These are phyloP conservation scores for Fusarium goolgardi DNA, from an alignment of 2,329 filamentous ascomycete genomes.

Conservation along the genomic window DNA sequence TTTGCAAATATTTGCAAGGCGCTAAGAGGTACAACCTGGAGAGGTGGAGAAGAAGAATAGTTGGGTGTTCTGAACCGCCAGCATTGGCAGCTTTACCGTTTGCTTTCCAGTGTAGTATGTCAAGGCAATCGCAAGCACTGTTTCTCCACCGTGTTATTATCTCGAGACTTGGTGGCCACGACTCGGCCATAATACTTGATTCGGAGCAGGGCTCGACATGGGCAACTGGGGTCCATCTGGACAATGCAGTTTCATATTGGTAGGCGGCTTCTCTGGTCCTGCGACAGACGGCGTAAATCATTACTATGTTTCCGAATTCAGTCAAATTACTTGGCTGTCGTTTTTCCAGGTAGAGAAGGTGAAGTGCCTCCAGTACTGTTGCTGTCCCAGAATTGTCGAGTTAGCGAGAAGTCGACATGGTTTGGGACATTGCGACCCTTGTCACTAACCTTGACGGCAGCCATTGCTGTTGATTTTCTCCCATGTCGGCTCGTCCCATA, in stretches of 20 bases:
- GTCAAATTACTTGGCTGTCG: conserved; percentile 27
- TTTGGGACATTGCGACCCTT: too few relatives aligned
- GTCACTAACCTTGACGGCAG: neutral
- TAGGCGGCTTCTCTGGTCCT: conserved; percentile 27
- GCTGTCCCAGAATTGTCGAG: neutral
- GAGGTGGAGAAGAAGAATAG: conserved; percentile 37
- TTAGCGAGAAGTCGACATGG: neutral
- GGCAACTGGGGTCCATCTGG: conserved; percentile 32
- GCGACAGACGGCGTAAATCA: conserved; percentile 30
- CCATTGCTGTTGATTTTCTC: neutral
- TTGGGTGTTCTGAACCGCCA: conserved; percentile 36
- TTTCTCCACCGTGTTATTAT: conserved; percentile 39
- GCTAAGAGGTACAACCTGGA: conserved; percentile 33
- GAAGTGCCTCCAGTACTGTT: conserved; percentile 27
- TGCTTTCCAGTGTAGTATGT: conserved; percentile 39
- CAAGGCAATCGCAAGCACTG: conserved; percentile 35
- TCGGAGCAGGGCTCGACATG: conserved; percentile 22
- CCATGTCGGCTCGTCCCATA: conserved; percentile 13
- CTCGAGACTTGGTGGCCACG: conserved; percentile 29
- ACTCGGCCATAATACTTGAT: conserved; percentile 7
- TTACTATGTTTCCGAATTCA: conserved; percentile 26
- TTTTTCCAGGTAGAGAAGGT: conserved; percentile 37
- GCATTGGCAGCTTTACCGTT: conserved; percentile 32
- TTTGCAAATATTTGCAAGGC: conserved; percentile 29
- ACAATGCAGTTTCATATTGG: conserved; percentile 21